Base-by-base conservation (phyloP, 352 stramenopile genomes). In the Phytophthora quininea region DNA sequence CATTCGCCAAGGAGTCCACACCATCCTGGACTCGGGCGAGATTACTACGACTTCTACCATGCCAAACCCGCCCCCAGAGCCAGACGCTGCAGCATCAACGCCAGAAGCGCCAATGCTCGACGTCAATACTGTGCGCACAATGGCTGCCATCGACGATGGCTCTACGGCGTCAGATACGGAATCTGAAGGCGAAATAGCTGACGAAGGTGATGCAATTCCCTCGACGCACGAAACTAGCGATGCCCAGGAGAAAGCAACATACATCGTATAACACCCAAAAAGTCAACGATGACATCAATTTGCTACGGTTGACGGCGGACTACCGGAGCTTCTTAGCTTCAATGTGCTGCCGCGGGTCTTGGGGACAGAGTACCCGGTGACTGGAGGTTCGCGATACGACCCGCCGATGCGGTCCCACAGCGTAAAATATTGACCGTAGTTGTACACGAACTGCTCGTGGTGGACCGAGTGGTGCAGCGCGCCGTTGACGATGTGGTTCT, bases 371-470 rank as follows among this genome's bases (percentile, higher is more conserved):
- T 71, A 69, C 3, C 65, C 59, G 6, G 60, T 54, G 27, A 14
- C 43, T 7, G 62, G 58, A 3, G 84, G 85, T 54, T 87, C 69
- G 40, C 76, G 79, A 65, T 90, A 93, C 2, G 85, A 91, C 15
- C 82, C 85, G 0, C 70, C 78, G 10, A 93, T 58, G 19, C 77
- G 77, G 70, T 93, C 85, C 82, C 85, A 93, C 55, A 93, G 64
- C 59, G 82, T 93, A 49, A 90, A 79, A 60, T 91, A 93, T 56
- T 91, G 85, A 12, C 82, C 82, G 49, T 89, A 90, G 59, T 93
- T 93, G 73, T 80, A 89, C 14, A 86, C 77, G 54, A 91, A 93
- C 47, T 79, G 76, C 35, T 76, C 65, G 59, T 93, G 85, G 61
- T 93, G 85, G 14, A 90, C 70, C 3, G 71, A 72, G 70, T 93